Conservation (phyloP, 768 basidiomycete species). For the Suillus plorans region DNA sequence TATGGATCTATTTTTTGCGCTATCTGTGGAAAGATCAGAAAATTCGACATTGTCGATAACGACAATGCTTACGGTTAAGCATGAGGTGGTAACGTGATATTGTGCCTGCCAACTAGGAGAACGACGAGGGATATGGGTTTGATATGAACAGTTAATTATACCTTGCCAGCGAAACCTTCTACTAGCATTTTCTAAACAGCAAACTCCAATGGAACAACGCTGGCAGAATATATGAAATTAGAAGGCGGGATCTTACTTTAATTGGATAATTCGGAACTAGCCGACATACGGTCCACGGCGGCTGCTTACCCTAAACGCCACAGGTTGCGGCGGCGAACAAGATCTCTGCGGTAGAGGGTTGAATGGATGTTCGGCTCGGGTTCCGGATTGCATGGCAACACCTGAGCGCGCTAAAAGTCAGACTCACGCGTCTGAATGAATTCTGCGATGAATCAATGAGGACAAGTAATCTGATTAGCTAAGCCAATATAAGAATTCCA, state of each 20-base stretch:
- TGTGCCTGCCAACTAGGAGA: not conserved
- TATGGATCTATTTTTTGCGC: no score
- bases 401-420: not conserved
- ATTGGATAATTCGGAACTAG: not conserved
- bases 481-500: no score
- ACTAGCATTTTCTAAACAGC: not conserved
- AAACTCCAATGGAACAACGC: not conserved
- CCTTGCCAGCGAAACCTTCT: not conserved
- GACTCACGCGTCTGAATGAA: conserved; percentile 1
- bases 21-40: not conserved
- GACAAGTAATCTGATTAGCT: not conserved
- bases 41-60: not conserved
- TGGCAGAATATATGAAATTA: not conserved
- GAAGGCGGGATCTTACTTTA: not conserved
- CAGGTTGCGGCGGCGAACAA: no score
- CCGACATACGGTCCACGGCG: not conserved
- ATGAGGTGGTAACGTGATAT: no score
- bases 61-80: not conserved
- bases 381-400: not conserved
- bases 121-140: no score
- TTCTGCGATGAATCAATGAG: not conserved
- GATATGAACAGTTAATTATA: not conserved
- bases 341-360: conserved; percentile 5
- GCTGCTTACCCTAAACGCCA: no score
- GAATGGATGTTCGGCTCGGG: not conserved